Base-by-base conservation (phyloP, 352 stramenopile genomes). In the Globisporangium carolinianum region DNA sequence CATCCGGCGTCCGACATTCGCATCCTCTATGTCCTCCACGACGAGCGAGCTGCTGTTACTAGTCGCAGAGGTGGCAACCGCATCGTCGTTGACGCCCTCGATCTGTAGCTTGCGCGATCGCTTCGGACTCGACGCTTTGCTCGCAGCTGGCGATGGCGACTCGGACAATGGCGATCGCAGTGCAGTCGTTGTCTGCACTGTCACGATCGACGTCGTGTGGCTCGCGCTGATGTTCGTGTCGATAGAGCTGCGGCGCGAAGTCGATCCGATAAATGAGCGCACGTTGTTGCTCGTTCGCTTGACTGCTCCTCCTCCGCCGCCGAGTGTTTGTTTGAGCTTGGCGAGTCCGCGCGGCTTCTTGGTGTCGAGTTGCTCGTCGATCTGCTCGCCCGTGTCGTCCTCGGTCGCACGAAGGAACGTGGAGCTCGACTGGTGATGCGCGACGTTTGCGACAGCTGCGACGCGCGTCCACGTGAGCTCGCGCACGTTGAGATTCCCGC, bases 391-490 rank as follows among this genome's bases (percentile, higher is more conserved):
- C 0, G 73, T 51, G 36, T 75, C 70, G 14, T 68, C 57, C 35
- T 78, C 67, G 47, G 75, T 73, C 10, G 65, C 69, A 36, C 15
- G 32, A 0, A 65, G 46, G 39, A 69, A 65, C 47, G 56, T 57
- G 4, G 53, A 35, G 48, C 62, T 73, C 12, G 32, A 15, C 24
- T 32, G 24, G 24, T 32, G 24, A 32, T 32, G 24, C 24, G 24
- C 24, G 24, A 32, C 46, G 79, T 56, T 2, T 58, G 61, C 1
- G 68, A 75, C 1, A 77, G 67, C 60, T 45, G 76, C 55, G 11
- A 86, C 56, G 14, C 70, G 65, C 24, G 66, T 63, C 68, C 72
- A 79, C 54, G 75, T 74, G 39, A 84, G 41, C 7, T 68, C 65
- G 38, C 55, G 15, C 2, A 74, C 61, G 37, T 79, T 62, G 6